phyloP scores from a whole-genome alignment of 257 asterid genomes.

The Nicotiana undulata region DNA sequence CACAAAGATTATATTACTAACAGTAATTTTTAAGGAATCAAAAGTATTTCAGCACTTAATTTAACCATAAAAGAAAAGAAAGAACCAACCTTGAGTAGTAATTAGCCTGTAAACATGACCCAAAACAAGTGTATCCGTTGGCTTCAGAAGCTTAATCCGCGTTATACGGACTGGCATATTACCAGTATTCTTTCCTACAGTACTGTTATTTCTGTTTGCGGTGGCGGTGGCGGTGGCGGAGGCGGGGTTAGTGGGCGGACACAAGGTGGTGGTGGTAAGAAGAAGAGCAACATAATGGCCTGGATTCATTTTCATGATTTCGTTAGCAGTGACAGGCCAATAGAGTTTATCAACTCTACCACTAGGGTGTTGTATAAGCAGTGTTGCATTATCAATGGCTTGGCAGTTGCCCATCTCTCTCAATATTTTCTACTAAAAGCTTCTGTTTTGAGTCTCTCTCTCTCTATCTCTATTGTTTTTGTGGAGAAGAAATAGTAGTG shows the following conservation, averaged over 20 bases:
- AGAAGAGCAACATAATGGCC: slow-evolving; percentile 90
- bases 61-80: not conserved
- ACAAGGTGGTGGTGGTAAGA: slow-evolving; percentile 68
- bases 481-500: not conserved
- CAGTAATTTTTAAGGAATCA: not conserved
- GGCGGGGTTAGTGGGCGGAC: slow-evolving; percentile 31
- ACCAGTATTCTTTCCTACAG: not conserved
- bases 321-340: slow-evolving; percentile 45
- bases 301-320: slow-evolving; percentile 76
- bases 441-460: not conserved
- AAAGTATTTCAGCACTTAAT: not conserved
- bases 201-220: not conserved
- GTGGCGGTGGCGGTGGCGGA: slow-evolving; percentile 14
- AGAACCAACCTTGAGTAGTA: slow-evolving; percentile 49
- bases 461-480: not conserved
- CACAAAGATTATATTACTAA: not conserved
- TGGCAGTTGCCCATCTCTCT: slow-evolving; percentile 84
- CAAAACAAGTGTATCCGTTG: slow-evolving; percentile 63
- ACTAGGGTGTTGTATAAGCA: slow-evolving; percentile 59
- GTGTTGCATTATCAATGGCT: slow-evolving; percentile 76
- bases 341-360: slow-evolving; percentile 65
- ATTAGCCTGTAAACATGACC: slow-evolving; percentile 86
- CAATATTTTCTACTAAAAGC: not conserved
- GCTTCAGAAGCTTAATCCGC: slow-evolving; percentile 72
- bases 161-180: slow-evolving; percentile 58